phyloP scores from a whole-genome alignment of 805 yeast genomes.

The Lachancea waltii region DNA sequence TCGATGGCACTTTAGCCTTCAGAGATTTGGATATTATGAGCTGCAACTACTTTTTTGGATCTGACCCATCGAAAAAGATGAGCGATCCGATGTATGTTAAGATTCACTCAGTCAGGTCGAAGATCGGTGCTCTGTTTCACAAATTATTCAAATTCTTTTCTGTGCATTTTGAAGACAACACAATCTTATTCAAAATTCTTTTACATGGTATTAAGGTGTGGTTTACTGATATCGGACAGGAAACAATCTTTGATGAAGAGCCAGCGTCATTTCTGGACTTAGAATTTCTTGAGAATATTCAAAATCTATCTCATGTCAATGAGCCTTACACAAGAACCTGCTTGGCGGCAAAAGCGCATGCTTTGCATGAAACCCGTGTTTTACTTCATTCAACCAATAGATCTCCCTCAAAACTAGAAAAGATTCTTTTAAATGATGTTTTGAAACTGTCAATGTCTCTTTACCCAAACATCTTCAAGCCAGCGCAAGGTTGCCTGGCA shows the following conservation, averaged over 20 bases:
- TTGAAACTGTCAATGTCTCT: constrained; percentile 59
- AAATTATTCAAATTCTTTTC: constrained; percentile 43
- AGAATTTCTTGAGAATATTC: constrained; percentile 50
- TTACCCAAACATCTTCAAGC: constrained; percentile 59
- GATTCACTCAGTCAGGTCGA: constrained; percentile 55
- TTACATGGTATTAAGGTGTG: constrained; percentile 64
- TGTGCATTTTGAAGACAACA: constrained; percentile 52
- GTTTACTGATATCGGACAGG: constrained; percentile 76
- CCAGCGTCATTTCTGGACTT: constrained; percentile 49
- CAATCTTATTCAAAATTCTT: constrained; percentile 53
- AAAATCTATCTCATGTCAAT: constrained; percentile 53
- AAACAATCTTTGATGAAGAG: constrained; percentile 51
- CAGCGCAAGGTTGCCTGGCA: constrained; percentile 62
- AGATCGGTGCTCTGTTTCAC: constrained; percentile 61
- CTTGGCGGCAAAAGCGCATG: constrained; percentile 65
- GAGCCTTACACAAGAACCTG: constrained; percentile 69
- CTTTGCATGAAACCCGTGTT: constrained; percentile 70
- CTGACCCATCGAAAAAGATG: constrained; percentile 40
- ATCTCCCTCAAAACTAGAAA: constrained; percentile 60
- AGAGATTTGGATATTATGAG: constrained; percentile 59
- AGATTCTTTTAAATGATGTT: constrained; percentile 55
- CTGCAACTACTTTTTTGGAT: constrained; percentile 59
- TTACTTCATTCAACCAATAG: constrained; percentile 67
- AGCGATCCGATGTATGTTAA: constrained; percentile 38
- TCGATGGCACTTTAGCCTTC: constrained; percentile 49